Base-by-base conservation (phyloP, 371 early-diverging fungal genomes). In the Mortierella sp. region DNA sequence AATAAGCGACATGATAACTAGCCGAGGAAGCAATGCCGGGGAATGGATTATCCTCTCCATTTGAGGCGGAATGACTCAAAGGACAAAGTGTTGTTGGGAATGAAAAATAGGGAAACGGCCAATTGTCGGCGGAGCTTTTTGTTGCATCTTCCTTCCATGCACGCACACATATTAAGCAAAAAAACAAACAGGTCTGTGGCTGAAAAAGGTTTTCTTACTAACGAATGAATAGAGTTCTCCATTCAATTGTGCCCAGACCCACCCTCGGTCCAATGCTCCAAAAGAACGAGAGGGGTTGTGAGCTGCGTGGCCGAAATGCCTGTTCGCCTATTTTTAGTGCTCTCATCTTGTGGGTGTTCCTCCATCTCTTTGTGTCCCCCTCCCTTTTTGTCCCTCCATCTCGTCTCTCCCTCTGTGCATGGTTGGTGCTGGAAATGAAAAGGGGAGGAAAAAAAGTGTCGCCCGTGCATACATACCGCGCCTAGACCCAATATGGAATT, bases 291-390 rank as follows among this genome's bases (percentile, higher is more conserved):
- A 46, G 34, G 46, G 37, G 59, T 44, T 40, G 31, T 46, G 34
- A 74, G 40, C 44, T 37, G 74, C 48, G 24, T 46, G 19, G 72
- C 72, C 72, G 53, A 31, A 53, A 11, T 31, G 72, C 72, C 72
- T 24, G 72, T 46, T 46, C 43, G 55, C 61, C 74, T 74, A 74
- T 74, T 74, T 74, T 74, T 74, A 74, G 74, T 57, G 46, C 50
- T 67, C 67, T 24, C 40, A 57, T n/a, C 28, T 34, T 72, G 61
- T 61, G 31, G 43, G 43, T 61, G 61, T 19, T 11, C 28, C 64
- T 64, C 67, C 67, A 37, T 37, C 67, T 67, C 10, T 67, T n/a
- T n/a, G n/a, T n/a, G n/a, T n/a, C n/a, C n/a, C n/a, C n/a, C n/a
- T n/a, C n/a, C n/a, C n/a, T n/a, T n/a, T n/a, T n/a, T 61, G 61